Conservation (phyloP, 345 rosid species). For the Angophora floribunda region DNA sequence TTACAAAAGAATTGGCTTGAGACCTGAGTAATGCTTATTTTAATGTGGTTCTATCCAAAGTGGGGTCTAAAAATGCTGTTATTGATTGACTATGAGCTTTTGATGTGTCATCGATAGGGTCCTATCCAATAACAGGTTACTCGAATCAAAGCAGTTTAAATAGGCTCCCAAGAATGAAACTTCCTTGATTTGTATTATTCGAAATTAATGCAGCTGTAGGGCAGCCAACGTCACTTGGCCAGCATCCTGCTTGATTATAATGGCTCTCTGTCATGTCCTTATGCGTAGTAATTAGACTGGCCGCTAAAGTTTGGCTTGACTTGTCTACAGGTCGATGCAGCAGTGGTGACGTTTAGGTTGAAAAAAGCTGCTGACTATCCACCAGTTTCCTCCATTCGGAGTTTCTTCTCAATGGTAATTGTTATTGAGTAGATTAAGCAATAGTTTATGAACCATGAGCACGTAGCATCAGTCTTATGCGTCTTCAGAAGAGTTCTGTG, state of each 20-base stretch:
- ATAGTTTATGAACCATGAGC: background rate
- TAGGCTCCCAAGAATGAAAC: background rate
- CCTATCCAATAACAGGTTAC: background rate
- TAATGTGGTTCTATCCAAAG: background rate
- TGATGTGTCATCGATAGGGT: background rate
- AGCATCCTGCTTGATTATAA: background rate
- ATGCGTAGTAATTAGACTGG: background rate
- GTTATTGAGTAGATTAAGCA: background rate
- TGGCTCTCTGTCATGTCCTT: background rate
- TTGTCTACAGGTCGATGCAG: conserved; percentile 80
- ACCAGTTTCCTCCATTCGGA: conserved; percentile 55
- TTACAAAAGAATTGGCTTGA: background rate
- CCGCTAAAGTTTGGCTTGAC: background rate
- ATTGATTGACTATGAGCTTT: background rate
- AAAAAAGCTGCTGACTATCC: conserved; percentile 76
- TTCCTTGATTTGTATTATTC: background rate
- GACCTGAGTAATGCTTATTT: background rate
- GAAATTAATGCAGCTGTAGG: background rate
- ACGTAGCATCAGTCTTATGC: background rate
- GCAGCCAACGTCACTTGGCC: background rate
- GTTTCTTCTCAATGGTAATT: conserved; percentile 84
- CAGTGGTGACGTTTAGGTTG: conserved; percentile 71
- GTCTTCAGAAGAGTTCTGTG: background rate
- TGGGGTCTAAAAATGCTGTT: background rate
- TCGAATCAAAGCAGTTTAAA: background rate